These are phyloP conservation scores for Termitomyces sp. DNA, from an alignment of 768 basidiomycete genomes.

Conservation along the genomic window DNA sequence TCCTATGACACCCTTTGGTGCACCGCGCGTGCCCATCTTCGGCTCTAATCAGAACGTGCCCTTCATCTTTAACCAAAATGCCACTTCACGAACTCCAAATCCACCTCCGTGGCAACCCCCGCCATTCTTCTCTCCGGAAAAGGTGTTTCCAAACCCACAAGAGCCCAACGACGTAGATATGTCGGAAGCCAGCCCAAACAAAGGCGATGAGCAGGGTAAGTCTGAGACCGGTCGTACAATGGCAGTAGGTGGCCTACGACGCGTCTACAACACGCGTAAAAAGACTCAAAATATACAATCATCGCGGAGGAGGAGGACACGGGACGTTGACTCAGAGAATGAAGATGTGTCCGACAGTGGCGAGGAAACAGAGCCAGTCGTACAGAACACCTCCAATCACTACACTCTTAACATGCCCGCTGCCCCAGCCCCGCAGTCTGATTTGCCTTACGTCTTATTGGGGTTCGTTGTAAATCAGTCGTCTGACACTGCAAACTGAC, in stretches of 20 bases:
- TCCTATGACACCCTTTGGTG: constrained; percentile 32
- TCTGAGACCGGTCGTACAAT: constrained; percentile 40
- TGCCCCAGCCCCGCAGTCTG: constrained; percentile 47
- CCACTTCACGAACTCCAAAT: constrained; percentile 38
- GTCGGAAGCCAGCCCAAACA: constrained; percentile 63
- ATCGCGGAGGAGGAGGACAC: constrained; percentile 15
- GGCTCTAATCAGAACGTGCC: constrained; percentile 64
- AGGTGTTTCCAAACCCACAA: constrained; percentile 46
- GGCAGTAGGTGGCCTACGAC: constrained; percentile 57
- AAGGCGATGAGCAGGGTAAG: constrained; percentile 30
- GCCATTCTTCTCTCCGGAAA: constrained; percentile 50
- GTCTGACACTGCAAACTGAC: constrained; percentile 11
- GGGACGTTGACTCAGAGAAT: constrained; percentile 31
- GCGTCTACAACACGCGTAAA: constrained; percentile 60
- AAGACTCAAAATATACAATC: constrained; percentile 27
- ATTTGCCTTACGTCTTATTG: constrained; percentile 75
- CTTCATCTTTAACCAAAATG: constrained; percentile 55
- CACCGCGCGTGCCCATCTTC: constrained; percentile 45
- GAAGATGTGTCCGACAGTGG: constrained; percentile 37
- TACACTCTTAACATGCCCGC: constrained; percentile 81
- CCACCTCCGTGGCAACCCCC: constrained; percentile 65
- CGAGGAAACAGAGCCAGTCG: constrained; percentile 36
- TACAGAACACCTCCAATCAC: constrained; percentile 62
- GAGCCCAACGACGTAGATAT: constrained; percentile 72
- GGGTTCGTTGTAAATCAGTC: constrained; percentile 50